Evolutionary conservation across 2,329 filamentous ascomycete genomes (phyloP).

Genomic region (Nigrograna mackinnonii): DNA sequence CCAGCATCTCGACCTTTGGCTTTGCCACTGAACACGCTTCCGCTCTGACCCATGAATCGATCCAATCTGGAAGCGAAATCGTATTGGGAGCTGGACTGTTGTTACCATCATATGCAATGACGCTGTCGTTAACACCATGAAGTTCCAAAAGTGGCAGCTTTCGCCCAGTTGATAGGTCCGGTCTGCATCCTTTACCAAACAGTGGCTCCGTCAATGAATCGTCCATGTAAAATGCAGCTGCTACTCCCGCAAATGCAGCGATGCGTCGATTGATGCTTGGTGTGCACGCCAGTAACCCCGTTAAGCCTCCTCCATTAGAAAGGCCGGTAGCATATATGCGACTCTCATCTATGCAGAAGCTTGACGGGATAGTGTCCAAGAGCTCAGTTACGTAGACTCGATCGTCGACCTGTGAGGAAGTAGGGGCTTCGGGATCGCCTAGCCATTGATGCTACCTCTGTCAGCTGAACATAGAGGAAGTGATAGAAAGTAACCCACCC

Average conservation of each 20-base stretch:
- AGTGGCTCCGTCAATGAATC: conserved; percentile 16
- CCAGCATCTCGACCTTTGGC: conserved; percentile 2
- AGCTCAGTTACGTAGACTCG: conserved; percentile 48
- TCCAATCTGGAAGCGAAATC: conserved; percentile 17
- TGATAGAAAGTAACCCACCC: conserved; percentile 13
- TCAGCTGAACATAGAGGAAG: too few species aligned
- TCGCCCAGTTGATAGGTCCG: conserved; percentile 1
- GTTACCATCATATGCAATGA: conserved; percentile 25
- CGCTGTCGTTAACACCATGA: conserved; percentile 21
- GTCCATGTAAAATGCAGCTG: conserved; percentile 48
- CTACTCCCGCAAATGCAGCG: conserved; percentile 52
- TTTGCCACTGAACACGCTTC: conserved; percentile 9
- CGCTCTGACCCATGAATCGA: conserved; percentile 12
- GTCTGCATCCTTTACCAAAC: conserved; percentile 16
- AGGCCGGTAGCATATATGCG: conserved; percentile 53
- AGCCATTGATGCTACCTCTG: conserved; percentile 42
- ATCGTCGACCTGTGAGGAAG: conserved; percentile 42
- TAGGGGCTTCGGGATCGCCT: conserved; percentile 41
- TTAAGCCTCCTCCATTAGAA: conserved; percentile 58
- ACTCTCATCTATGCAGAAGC: conserved; percentile 48
- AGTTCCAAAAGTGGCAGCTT: conserved; percentile 21
- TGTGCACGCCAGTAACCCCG: conserved; percentile 51
- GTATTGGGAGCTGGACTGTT: conserved; percentile 16
- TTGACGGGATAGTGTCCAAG: conserved; percentile 36
- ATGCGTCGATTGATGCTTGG: conserved; percentile 42